Percentiles rank a stretch among this genome's conserved stretches.
Evolutionary conservation across 1,139 yeast genomes (phyloP).

Genomic region (Hansenula anomala): DNA sequence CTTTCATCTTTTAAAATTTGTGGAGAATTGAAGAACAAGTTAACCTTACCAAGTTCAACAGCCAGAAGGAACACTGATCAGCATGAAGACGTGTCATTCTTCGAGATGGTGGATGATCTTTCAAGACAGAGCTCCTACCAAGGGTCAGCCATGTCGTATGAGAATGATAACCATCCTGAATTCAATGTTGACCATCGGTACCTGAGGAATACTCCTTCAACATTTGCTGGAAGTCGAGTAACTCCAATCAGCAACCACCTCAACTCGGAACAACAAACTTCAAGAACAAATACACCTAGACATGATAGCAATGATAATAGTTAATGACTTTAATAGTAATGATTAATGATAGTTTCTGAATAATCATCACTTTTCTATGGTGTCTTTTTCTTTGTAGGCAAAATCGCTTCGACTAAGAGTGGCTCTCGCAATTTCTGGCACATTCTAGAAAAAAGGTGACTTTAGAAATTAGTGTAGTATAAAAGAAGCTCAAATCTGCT

Average conservation of each 20-base stretch:
- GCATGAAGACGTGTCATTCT: constrained; percentile 5
- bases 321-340: not conserved
- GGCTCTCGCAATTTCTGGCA: constrained; percentile 1
- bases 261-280: not conserved
- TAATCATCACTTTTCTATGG: no score
- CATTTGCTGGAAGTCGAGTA: constrained; percentile 7
- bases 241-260: constrained; percentile 9
- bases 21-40: not conserved
- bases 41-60: not conserved
- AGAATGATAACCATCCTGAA: constrained; percentile 19
- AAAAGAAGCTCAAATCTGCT: not conserved
- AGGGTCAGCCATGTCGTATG: constrained; percentile 11
- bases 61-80: no score
- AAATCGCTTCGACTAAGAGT: no score
- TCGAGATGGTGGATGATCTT: constrained; percentile 7
- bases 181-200: constrained; percentile 21
- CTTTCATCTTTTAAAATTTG: constrained; percentile 6
- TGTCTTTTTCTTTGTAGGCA: no score
- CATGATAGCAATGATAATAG: no score
- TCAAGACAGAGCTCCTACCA: constrained; percentile 3
- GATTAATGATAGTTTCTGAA: no score
- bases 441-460: constrained; percentile 1
- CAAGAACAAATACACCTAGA: not conserved
- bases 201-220: constrained; percentile 21
- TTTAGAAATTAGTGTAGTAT: not conserved